A percentile compares a stretch with the other conserved stretches of the same genome.
These are phyloP conservation scores for Garcia nutans DNA, from an alignment of 345 rosid species.

Conservation along the genomic window DNA sequence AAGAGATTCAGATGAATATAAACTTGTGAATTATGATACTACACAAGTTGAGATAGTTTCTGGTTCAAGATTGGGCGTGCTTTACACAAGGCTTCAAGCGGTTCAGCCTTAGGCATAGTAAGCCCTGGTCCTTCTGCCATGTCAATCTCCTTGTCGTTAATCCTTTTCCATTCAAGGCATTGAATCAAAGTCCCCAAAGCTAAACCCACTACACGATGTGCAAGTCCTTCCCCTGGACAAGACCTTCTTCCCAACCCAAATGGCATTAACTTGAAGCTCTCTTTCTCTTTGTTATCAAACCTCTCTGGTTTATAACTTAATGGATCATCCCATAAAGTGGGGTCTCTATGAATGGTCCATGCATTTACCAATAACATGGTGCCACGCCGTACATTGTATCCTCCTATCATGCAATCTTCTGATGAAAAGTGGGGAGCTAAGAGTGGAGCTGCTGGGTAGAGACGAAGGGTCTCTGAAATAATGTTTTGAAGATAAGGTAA, in stretches of 20 bases:
- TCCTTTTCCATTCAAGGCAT: constrained; percentile 20
- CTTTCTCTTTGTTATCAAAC: constrained; percentile 28
- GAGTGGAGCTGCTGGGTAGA: constrained; percentile 46
- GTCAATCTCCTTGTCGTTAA: neutral
- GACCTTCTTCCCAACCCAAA: constrained; percentile 17
- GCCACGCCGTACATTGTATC: constrained; percentile 41
- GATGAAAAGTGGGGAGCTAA: constrained; percentile 48
- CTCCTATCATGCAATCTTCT: constrained; percentile 38
- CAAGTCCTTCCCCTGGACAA: constrained; percentile 17
- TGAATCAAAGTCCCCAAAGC: constrained; percentile 7
- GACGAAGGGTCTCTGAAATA: constrained; percentile 37
- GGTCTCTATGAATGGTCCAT: constrained; percentile 61
- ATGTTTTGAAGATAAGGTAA: constrained; percentile 41
- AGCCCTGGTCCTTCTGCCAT: constrained; percentile 17
- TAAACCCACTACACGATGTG: constrained; percentile 7
- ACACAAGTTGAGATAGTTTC: no score
- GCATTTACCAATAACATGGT: constrained; percentile 45
- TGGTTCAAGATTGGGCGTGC: constrained; percentile 9
- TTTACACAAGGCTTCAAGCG: constrained; percentile 12
- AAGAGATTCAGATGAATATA: no score
- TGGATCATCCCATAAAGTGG: constrained; percentile 42
- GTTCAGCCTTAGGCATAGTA: constrained; percentile 6
- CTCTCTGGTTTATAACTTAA: constrained; percentile 47
- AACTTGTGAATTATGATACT: no score
- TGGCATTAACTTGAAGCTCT: constrained; percentile 6